A percentile compares a stretch with the other conserved stretches of the same genome.
Conservation (phyloP, 495 filamentous ascomycete genomes). For the Penicillium subrubescens region DNA sequence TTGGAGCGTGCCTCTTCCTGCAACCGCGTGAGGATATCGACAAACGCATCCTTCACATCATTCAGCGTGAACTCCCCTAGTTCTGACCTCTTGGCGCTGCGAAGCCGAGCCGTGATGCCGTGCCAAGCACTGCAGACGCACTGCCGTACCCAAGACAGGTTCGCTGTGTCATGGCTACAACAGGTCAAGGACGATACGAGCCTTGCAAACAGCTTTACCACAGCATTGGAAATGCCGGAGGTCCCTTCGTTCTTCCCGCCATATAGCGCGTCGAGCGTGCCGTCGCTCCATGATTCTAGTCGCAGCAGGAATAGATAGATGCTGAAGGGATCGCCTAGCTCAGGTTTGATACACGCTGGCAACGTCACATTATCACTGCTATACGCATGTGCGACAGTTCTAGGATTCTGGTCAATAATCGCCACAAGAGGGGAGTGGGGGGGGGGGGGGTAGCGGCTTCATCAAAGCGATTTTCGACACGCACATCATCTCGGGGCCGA, state of each 20-base stretch:
- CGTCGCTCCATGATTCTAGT: conserved; percentile 9
- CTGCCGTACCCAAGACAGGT: conserved; percentile 9
- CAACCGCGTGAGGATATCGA: conserved; percentile 11
- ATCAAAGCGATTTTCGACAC: conserved; percentile 6
- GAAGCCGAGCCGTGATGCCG: conserved; percentile 8
- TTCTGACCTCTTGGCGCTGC: conserved; percentile 4
- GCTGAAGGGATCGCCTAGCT: conserved; percentile 7
- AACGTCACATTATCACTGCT: conserved; percentile 11
- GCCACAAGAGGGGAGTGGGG: not conserved
- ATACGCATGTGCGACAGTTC: conserved; percentile 11
- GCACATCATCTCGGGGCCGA: conserved; percentile 9
- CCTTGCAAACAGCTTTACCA: conserved; percentile 9
- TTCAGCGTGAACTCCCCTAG: conserved; percentile 7
- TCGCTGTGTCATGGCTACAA: conserved; percentile 9
- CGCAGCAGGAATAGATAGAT: conserved; percentile 7
- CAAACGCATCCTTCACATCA: conserved; percentile 10
- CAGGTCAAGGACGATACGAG: conserved; percentile 10
- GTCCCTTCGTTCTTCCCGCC: conserved; percentile 9
- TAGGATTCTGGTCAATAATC: conserved; percentile 9
- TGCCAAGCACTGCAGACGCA: conserved; percentile 10
- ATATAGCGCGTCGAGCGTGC: conserved; percentile 9
- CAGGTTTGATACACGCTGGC: conserved; percentile 8
- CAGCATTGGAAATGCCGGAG: conserved; percentile 9
- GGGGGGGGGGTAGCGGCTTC: too few species aligned
- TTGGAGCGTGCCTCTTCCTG: conserved; percentile 9